Evolutionary conservation across 768 basidiomycete species (phyloP), one percentile per base, ranked within the genome.

Genomic region (Boletus bicolor): DNA sequence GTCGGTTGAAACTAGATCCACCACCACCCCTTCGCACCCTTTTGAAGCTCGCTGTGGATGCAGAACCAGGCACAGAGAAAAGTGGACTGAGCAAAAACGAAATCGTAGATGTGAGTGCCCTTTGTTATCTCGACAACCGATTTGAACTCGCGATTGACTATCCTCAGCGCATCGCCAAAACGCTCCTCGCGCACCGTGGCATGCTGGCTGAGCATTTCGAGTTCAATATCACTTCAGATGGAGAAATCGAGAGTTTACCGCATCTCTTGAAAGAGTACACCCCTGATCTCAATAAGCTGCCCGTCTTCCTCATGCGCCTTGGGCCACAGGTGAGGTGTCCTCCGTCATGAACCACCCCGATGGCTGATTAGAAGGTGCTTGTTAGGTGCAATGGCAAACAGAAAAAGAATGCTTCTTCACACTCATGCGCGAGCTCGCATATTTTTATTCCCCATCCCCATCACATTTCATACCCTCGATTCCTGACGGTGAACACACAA

Each of bases 121-220:
- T 12, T 7, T 37, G 30, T 12, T 26, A 37, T 24, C 43, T 45
- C 39, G 34, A 24, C 2, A 21, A 7, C 28, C 30, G 12, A 41
- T 49, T 24, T 43, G 21, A 12, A 19, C 3, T 48, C 45, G 24
- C 17, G 6, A 12, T 26, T 21, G 5, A 37, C 32, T 50, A 30
- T 54, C 24, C 44, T 56, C 58, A 93, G 91, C 77, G 79, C 35
- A 91, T 93, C 44, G 69, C 78, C 7, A 72, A 80, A n/a, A 81
- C 81, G 6, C 71, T 93, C 2, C 73, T 84, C 53, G 66, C 74
- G 4, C 77, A 82, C 12, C 79, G 87, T 9, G 87, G 87, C 4
- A 98, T 99, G 95, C 76, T 98, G 4, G 75, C 82, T 2, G 97
- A 98, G 59, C 98, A 99, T 72, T 98, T 98, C 67, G 87, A 85